These are phyloP conservation scores for Trichoderma breve DNA, from an alignment of 2,329 filamentous ascomycete genomes.

Conservation along the genomic window DNA sequence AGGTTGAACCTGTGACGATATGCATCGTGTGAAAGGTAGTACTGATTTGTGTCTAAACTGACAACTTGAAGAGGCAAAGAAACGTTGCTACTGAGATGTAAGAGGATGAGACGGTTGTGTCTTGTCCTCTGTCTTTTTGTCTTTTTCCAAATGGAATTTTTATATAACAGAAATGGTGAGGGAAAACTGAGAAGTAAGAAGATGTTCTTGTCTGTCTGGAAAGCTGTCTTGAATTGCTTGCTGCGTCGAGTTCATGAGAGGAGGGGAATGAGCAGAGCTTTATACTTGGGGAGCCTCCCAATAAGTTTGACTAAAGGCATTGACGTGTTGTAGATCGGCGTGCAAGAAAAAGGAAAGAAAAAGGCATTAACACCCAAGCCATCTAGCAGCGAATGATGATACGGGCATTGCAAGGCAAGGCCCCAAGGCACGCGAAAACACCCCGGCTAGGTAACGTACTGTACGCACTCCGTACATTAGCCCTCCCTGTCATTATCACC, in stretches of 20 bases:
- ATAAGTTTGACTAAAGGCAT: not conserved
- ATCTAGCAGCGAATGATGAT: not conserved
- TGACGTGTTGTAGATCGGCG: not conserved
- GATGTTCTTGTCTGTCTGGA: not conserved
- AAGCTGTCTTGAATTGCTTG: not conserved
- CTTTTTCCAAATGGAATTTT: not conserved
- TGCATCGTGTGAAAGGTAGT: constrained; percentile 14
- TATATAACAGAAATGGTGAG: not conserved
- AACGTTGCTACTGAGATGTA: not conserved
- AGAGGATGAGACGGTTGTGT: not conserved
- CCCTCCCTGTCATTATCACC: not conserved
- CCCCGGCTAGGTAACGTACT: not conserved
- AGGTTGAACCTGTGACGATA: constrained; percentile 10
- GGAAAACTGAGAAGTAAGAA: not conserved
- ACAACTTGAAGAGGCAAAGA: not conserved
- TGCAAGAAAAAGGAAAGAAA: not conserved
- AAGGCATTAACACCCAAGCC: not conserved
- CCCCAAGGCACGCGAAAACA: not conserved
- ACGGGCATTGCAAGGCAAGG: not conserved
- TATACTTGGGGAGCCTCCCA: constrained; percentile 1
- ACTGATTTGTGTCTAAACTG: not conserved
- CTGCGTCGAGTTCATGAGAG: not conserved
- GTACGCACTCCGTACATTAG: not conserved
- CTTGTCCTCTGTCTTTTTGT: not conserved
- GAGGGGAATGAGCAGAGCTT: constrained; percentile 6